A percentile compares a stretch with the other conserved stretches of the same genome.
Conservation (phyloP, 108 stramenopile genomes). For the Heterococcus sp. region DNA sequence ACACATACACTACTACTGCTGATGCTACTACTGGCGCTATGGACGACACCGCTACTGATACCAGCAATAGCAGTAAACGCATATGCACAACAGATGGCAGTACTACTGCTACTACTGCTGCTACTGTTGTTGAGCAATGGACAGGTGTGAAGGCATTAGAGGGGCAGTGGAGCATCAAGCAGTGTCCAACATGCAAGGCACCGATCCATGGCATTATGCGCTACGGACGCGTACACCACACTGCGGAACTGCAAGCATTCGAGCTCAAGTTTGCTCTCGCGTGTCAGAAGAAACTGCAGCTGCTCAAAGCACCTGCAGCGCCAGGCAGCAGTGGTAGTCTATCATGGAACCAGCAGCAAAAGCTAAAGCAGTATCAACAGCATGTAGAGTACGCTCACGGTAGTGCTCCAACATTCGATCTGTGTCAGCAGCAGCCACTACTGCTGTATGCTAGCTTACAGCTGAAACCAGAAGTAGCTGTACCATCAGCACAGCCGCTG, state of each 20-base stretch:
- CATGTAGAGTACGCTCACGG: neutral
- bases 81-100: no score
- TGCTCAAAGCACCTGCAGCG: neutral
- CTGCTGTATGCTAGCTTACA: neutral
- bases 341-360: neutral
- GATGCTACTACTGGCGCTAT: no score
- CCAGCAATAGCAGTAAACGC: no score
- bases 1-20: no score
- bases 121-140: no score
- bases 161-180: neutral
- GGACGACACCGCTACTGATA: no score
- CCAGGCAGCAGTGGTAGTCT: neutral
- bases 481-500: neutral
- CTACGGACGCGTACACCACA: neutral
- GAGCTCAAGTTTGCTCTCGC: neutral
- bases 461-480: neutral
- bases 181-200: neutral
- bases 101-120: no score
- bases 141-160: neutral
- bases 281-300: neutral
- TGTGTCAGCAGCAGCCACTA: no score
- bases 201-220: neutral
- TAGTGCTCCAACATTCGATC: neutral
- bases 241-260: neutral
- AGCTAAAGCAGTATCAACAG: neutral